Evolutionary conservation across 2,329 filamentous ascomycete species (phyloP), one percentile per base, ranked within the genome.

Genomic region (Drechmeria coniospora): DNA sequence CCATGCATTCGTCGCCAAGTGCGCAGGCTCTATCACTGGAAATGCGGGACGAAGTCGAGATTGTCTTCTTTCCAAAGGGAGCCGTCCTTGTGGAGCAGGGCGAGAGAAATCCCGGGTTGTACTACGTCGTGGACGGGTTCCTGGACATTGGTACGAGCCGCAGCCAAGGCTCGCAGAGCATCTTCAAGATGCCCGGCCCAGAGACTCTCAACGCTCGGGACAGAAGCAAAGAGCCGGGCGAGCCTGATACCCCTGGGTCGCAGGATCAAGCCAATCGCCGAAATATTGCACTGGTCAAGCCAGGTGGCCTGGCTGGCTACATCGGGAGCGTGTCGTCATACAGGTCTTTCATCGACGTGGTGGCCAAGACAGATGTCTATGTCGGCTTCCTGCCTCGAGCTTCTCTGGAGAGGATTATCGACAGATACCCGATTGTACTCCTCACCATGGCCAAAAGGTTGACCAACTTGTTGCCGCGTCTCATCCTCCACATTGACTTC

Each of bases 41-140:
- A 35, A 68, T 95, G 54, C 79, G 78, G 36, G 78, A 92, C 36
- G 90, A 98, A 29, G 72, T 95, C 3, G 90, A 98, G 46, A 94
- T 98, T 38, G 90, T 98, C 5, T 95, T 81, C 56, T 98, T 98
- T 39, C 87, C 86, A 0, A 82, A 95, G 49, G 86, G 81, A 3
- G 87, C 90, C 2, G 79, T 98, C 1, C 65, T 98, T 11, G 86
- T 98, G 0, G 90, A 98, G 45, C 86, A 95, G 55, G 87, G 90
- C 8, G 90, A 98, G 50, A 71, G 90, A n/a, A 93, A 92, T 41
- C 90, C 90, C 0, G 90, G 90, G 0, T 52, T 98, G 1, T 98
- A 98, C 56, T 98, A 98, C 52, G 87, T 98, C 3, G 79, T 98
- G 27, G 90, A 98, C 49, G 90, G 90, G 0, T 98, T 98, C 43